These are phyloP conservation scores for Calophaca sinica DNA, from an alignment of 306 rosid species.

Conservation along the genomic window DNA sequence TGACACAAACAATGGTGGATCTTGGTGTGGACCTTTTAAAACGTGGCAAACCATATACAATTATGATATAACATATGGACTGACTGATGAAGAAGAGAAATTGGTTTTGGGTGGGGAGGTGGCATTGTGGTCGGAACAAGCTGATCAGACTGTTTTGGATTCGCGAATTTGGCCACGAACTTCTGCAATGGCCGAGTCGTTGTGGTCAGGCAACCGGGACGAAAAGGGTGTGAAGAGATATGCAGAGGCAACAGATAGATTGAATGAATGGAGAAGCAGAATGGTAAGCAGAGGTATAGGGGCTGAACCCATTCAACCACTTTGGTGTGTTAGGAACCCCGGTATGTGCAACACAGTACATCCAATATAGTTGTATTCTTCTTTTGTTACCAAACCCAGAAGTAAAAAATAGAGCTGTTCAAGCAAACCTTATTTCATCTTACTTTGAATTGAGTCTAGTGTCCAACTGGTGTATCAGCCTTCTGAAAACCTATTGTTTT, in stretches of 20 bases:
- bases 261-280: slow-evolving; percentile 88
- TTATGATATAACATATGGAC: slow-evolving; percentile 72
- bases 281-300: slow-evolving; percentile 77
- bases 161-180: slow-evolving; percentile 84
- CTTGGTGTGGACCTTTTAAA: slow-evolving; percentile 93
- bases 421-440: no score
- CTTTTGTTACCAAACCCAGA: not conserved
- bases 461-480: not conserved
- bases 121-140: slow-evolving; percentile 89
- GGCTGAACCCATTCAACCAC: slow-evolving; percentile 95
- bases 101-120: slow-evolving; percentile 95
- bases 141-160: slow-evolving; percentile 77
- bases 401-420: no score
- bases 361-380: slow-evolving; percentile 33
- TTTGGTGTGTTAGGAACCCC: slow-evolving; percentile 82
- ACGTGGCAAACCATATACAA: slow-evolving; percentile 86
- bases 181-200: slow-evolving; percentile 77
- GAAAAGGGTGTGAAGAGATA: slow-evolving; percentile 66
- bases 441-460: not conserved
- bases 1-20: slow-evolving; percentile 59
- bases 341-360: slow-evolving; percentile 80
- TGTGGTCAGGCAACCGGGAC: slow-evolving; percentile 88
- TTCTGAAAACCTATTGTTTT: not conserved
- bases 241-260: slow-evolving; percentile 77
- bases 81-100: slow-evolving; percentile 72